Percentiles rank a stretch among this genome's conserved stretches.
phyloP scores from a whole-genome alignment of 2,329 filamentous ascomycete genomes.

The Penicillium sp. region DNA sequence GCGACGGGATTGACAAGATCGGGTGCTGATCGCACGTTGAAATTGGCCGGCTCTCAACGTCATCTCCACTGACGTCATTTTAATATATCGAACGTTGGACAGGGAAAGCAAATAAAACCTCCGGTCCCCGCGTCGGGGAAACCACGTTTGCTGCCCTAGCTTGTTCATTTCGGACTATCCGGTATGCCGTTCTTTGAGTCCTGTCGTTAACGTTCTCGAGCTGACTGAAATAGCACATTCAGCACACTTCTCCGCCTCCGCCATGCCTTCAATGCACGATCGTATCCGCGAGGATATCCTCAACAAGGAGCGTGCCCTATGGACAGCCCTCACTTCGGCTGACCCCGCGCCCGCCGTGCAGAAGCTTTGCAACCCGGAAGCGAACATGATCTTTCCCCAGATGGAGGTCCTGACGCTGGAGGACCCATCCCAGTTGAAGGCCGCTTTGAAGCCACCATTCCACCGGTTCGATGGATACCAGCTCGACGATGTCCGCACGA shows the following conservation, averaged over 20 bases:
- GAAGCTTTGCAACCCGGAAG: slow-evolving; percentile 32
- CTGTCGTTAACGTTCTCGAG: neutral
- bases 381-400: slow-evolving; percentile 35
- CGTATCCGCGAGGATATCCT: slow-evolving; percentile 38
- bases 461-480: slow-evolving; percentile 37
- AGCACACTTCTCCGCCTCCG: slow-evolving; percentile 4
- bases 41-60: slow-evolving; percentile 14
- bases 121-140: neutral
- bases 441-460: slow-evolving; percentile 32
- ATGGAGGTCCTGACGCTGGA: slow-evolving; percentile 33
- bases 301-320: slow-evolving; percentile 36
- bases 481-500: slow-evolving; percentile 29
- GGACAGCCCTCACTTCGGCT: slow-evolving; percentile 39
- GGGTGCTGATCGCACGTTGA: slow-evolving; percentile 4
- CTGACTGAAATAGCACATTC: neutral
- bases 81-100: slow-evolving; percentile 3
- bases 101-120: slow-evolving; percentile 8
- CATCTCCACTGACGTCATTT: slow-evolving; percentile 24
- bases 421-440: slow-evolving; percentile 23
- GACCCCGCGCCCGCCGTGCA: slow-evolving; percentile 35
- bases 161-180: neutral
- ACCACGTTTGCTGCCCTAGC: neutral
- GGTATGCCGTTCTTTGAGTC: neutral
- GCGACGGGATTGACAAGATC: slow-evolving; percentile 7
- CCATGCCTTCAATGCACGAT: slow-evolving; percentile 39